Conservation (phyloP, 108 stramenopile genomes). For the Schizochytrium sp. region DNA sequence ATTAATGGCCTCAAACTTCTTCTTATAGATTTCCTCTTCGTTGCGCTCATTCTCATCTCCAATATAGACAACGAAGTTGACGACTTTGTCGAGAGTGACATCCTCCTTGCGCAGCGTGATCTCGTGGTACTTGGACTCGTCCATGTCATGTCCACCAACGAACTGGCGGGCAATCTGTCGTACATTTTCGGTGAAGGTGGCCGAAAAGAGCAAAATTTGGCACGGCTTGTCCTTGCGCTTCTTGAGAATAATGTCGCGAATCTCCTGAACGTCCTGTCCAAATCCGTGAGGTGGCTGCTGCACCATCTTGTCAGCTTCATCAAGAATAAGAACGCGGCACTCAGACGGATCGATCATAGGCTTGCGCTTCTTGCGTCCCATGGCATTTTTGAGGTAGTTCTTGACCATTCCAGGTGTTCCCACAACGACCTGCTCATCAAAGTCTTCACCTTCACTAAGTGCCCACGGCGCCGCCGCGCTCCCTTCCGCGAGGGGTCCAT, state of each 20-base stretch:
- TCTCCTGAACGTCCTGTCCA: slow-evolving; percentile 31
- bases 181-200: slow-evolving; percentile 48
- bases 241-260: slow-evolving; percentile 5
- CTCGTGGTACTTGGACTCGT: slow-evolving; percentile 60
- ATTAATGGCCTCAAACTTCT: slow-evolving; percentile 54
- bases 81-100: slow-evolving; percentile 50
- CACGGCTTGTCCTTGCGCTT: background rate
- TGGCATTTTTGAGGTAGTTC: slow-evolving; percentile 57
- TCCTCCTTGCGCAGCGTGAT: slow-evolving; percentile 62
- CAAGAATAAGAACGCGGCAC: slow-evolving; percentile 27
- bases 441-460: slow-evolving; percentile 46
- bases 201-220: slow-evolving; percentile 60
- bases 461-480: slow-evolving; percentile 6
- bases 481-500: background rate
- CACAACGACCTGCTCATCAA: slow-evolving; percentile 59
- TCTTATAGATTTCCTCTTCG: slow-evolving; percentile 28
- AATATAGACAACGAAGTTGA: slow-evolving; percentile 34
- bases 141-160: slow-evolving; percentile 17
- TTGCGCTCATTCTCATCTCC: background rate
- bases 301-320: slow-evolving; percentile 66
- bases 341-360: slow-evolving; percentile 57
- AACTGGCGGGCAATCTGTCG: slow-evolving; percentile 41
- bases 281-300: slow-evolving; percentile 31
- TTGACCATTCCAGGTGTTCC: slow-evolving; percentile 52
- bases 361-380: slow-evolving; percentile 46